Conservation (phyloP, 2,329 filamentous ascomycete species). For the Alternaria alternata region DNA sequence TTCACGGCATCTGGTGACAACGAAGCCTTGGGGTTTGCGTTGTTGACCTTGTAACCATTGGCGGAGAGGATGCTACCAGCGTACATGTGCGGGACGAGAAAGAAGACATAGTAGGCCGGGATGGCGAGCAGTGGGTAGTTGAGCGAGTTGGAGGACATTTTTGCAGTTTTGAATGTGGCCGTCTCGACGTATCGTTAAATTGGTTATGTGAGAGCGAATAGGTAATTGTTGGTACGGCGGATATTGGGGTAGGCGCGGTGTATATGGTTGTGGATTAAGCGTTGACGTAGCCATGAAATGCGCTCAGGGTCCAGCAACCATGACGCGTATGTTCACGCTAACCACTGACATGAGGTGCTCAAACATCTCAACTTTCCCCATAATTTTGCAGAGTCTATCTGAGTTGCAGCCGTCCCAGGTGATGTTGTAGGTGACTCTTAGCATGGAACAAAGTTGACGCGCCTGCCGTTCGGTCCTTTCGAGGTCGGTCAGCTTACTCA, state of each 20-base stretch:
- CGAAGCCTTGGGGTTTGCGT: constrained; percentile 36
- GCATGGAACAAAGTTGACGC: not conserved
- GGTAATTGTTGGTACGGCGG: not conserved
- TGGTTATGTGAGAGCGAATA: not conserved
- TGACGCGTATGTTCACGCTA: not conserved
- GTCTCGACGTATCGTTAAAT: not conserved
- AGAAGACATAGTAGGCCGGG: constrained; percentile 39
- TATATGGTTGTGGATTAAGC: not conserved
- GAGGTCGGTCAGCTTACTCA: not conserved
- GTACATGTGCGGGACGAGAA: constrained; percentile 31
- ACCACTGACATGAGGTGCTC: not conserved
- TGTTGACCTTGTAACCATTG: constrained; percentile 34
- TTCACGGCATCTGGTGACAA: constrained; percentile 29
- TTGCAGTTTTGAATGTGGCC: not conserved
- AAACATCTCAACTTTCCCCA: not conserved
- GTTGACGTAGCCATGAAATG: constrained; percentile 1
- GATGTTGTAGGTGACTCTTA: not conserved
- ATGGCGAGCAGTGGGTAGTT: constrained; percentile 40
- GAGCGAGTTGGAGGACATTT: constrained; percentile 29
- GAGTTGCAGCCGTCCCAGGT: not conserved
- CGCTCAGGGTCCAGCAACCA: not conserved
- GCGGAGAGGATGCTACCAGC: constrained; percentile 22
- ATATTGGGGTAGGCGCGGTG: not conserved
- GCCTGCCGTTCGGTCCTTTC: not conserved
- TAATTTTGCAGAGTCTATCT: not conserved